Conservation (phyloP, 257 asterid genomes). For the Fraxinus excelsior region DNA sequence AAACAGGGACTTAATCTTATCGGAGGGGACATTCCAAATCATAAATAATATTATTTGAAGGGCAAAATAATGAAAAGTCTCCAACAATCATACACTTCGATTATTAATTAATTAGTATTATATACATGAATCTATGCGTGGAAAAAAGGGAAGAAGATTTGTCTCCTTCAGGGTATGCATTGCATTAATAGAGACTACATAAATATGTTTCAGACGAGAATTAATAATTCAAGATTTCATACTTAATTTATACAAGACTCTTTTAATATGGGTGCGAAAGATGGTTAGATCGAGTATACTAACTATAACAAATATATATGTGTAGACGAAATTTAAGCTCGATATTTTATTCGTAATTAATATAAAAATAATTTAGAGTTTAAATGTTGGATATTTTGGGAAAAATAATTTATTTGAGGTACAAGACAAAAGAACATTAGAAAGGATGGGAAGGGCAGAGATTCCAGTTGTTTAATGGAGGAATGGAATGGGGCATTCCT, state of each 20-base stretch:
- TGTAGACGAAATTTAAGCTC: too few relatives aligned
- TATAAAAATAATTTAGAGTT: background rate
- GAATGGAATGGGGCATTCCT: constrained; percentile 88
- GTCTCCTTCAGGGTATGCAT: constrained; percentile 38
- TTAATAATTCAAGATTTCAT: background rate
- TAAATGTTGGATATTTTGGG: constrained; percentile 14
- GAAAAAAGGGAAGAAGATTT: constrained; percentile 27
- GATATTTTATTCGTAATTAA: background rate
- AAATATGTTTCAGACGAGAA: too few relatives aligned
- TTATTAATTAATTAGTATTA: constrained; percentile 24
- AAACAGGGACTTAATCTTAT: too few relatives aligned
- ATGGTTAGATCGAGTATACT: too few relatives aligned
- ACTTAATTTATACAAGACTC: background rate
- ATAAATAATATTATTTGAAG: constrained; percentile 1
- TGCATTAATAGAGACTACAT: too few relatives aligned
- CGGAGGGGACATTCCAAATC: background rate
- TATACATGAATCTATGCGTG: constrained; percentile 29
- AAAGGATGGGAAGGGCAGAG: constrained; percentile 87
- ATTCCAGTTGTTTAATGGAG: constrained; percentile 72
- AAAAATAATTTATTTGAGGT: constrained; percentile 1
- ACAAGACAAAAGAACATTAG: constrained; percentile 63
- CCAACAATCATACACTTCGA: background rate
- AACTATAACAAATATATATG: too few relatives aligned
- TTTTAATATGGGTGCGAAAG: background rate
- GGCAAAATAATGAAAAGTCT: background rate